Base-by-base conservation (phyloP, 2,329 filamentous ascomycete genomes). In the Pseudogymnoascus sp. region DNA sequence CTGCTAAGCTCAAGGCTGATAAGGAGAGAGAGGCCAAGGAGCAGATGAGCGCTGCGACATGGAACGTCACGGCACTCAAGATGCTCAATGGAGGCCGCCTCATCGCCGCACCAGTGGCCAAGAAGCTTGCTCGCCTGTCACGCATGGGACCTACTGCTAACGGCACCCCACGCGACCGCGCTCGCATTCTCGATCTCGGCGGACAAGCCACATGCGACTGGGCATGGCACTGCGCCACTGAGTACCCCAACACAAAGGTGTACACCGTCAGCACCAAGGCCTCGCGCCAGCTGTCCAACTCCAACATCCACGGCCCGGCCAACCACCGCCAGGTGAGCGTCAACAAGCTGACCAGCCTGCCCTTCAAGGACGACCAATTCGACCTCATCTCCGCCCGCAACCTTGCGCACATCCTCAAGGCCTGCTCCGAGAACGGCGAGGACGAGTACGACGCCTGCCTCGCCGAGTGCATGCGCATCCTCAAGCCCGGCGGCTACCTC, bases 401-500 rank as follows among this genome's bases (percentile, higher is more conserved):
- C 63, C 82, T 99, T 58, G 90, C 96, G 75, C 85, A 88, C 61
- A 82, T 95, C 39, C 84, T 99, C 69, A 94, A 93, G 74, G 85
- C 88, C 39, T 80, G 82, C 29, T 82, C 80, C 31, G 83, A 87
- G 69, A 83, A 89, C 67, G 82, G 83, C 41, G 79, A 85, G 63
- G 91, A 97, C 71, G 93, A 97, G 76, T 97, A 92, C 82, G 90
- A 95, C 72, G 81, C 87, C 59, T 94, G 91, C 65, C 81, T 97
- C 7, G 80, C 80, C 61, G 94, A 99, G 77, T 95, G 92, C 73
- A 86, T 91, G 78, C 91, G 94, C 64, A 88, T 95, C 63, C 85
- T 82, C 61, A 96, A 96, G 78, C 92, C 93, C 0, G 92, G 91
- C 60, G 94, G 94, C 33, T 93, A 93, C 74, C 79, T 99, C 63